Conservation (phyloP, 345 rosid species). For the Corchorus capsularis region DNA sequence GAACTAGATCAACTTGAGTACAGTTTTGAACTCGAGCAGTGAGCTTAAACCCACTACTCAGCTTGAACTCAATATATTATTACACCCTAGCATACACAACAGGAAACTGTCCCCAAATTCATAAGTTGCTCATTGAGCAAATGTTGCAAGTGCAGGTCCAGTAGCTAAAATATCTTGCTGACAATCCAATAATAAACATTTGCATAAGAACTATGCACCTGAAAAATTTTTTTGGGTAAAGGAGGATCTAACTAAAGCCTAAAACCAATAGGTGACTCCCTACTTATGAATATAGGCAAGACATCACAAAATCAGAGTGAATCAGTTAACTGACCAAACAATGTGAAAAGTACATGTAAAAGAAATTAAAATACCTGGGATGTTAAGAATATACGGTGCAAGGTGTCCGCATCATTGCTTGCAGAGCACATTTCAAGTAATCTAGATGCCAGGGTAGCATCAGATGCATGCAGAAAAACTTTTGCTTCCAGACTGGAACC, state of each 20-base stretch:
- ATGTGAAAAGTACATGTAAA: neutral
- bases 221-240: neutral
- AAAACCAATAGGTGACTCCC: neutral
- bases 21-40: too few relatives aligned
- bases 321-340: neutral
- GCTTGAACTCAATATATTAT: too few relatives aligned
- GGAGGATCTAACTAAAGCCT: neutral
- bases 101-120: neutral
- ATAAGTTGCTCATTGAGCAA: neutral
- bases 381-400: slow-evolving; percentile 80
- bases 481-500: slow-evolving; percentile 97
- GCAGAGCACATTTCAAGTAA: slow-evolving; percentile 55
- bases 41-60: too few relatives aligned
- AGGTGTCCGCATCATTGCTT: slow-evolving; percentile 63
- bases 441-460: slow-evolving; percentile 56
- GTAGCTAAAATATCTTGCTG: neutral
- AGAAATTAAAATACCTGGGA: slow-evolving; percentile 63
- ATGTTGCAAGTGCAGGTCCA: neutral
- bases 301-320: neutral
- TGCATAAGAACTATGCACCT: neutral
- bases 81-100: neutral
- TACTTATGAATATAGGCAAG: slow-evolving; percentile 1
- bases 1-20: too few relatives aligned
- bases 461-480: slow-evolving; percentile 63
- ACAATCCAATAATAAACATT: neutral